Evolutionary conservation across 345 rosid genomes (phyloP).

Genomic region (Eucalyptus fibrosa): DNA sequence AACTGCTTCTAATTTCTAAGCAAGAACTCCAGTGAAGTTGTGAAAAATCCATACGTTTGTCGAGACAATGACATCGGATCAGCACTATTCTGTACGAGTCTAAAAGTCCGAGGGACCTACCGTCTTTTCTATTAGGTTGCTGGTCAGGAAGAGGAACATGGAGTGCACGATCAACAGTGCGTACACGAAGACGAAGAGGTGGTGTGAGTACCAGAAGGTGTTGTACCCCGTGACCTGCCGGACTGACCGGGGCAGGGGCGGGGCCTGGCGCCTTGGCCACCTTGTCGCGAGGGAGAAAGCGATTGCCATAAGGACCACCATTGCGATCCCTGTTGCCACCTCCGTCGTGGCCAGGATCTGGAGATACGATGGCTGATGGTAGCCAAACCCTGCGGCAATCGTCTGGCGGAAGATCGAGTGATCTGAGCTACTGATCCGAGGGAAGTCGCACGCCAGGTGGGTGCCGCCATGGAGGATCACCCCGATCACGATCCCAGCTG

Average conservation of each 20-base stretch:
- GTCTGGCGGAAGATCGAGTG: slow-evolving; percentile 18
- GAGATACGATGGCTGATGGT: slow-evolving; percentile 34
- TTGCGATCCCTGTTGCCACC: slow-evolving; percentile 31
- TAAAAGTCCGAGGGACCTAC: neutral
- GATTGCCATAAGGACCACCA: slow-evolving; percentile 41
- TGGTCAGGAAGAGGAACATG: slow-evolving; percentile 47
- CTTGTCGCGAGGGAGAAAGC: slow-evolving; percentile 42
- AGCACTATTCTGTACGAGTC: neutral
- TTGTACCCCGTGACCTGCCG: slow-evolving; percentile 35
- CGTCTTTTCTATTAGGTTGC: slow-evolving; percentile 22
- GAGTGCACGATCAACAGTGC: slow-evolving; percentile 40
- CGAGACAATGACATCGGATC: neutral
- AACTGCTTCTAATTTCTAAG: neutral
- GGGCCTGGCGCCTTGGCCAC: slow-evolving; percentile 37
- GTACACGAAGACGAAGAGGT: slow-evolving; percentile 34
- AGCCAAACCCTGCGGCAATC: slow-evolving; percentile 23
- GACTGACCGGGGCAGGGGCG: slow-evolving; percentile 25
- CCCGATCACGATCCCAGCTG: slow-evolving; percentile 41
- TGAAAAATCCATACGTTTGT: neutral
- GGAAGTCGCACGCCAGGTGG: slow-evolving; percentile 49
- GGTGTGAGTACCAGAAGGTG: slow-evolving; percentile 57
- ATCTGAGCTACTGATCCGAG: slow-evolving; percentile 27
- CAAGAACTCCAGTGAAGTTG: neutral
- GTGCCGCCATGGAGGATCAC: slow-evolving; percentile 49
- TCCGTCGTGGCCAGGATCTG: slow-evolving; percentile 38